Base-by-base conservation (phyloP, 768 basidiomycete genomes). In the Boletus reticuloceps region DNA sequence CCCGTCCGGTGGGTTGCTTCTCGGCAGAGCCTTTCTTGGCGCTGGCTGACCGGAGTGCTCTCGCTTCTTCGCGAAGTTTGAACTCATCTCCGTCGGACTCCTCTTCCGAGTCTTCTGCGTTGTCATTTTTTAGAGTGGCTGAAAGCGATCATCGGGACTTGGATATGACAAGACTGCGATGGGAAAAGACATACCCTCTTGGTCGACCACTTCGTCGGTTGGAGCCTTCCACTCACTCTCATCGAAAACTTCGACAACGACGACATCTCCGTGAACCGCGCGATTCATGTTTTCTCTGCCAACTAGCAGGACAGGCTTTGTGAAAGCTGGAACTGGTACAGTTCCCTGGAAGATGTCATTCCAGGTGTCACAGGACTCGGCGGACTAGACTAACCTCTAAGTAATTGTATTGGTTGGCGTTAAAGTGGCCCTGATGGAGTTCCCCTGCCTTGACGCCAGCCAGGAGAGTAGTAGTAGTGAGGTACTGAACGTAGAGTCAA, bases 221-320 rank as follows among this genome's bases (percentile, higher is more conserved):
- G 94, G 89, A 1, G 92, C 86, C 68, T 89, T 93, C 97, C 97
- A 99, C 61, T 98, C 88, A 4, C 75, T 81, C 71, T 94, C 85
- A 11, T 85, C 80, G 58, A 98, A 89, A 0, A 99, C 75, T 69
- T 98, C 86, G 11, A 99, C 85, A 0, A 85, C 93, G 0, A 99
- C 95, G 13, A 96, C 74, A 64, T 99, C 97, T 2, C 97, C 95
- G 34, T 96, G 82, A 11, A 98, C 91, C 0, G 94, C 87, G 17
- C 97, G 85, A 68, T 99, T 99, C 90, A 98, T 97, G 58, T 93
- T 86, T 70, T 94, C 88, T 29, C 94, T 79, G 0, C 95, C 95
- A 31, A 91, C 80, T 6, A 99, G 77, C 2, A 98, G 78, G 10
- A 98, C 78, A 0, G 91, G 86, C 66, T 90, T 93, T 31, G 77